Evolutionary conservation across 2,329 filamentous ascomycete genomes (phyloP).

Genomic region (Fusarium sororula): DNA sequence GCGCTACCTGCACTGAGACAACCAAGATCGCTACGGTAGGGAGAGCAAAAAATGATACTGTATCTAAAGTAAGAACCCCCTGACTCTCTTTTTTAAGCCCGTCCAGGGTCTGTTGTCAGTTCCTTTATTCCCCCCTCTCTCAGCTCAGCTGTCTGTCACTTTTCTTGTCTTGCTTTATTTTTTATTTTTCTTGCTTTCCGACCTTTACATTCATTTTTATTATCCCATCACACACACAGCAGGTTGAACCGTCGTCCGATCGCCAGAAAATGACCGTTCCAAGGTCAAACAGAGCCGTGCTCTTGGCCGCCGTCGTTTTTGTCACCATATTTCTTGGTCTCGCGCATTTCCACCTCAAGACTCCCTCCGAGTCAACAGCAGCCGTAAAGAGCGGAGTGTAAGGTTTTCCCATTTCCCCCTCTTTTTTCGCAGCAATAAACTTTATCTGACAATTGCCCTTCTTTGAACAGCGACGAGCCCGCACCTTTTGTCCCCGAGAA

Average conservation of each 20-base stretch:
- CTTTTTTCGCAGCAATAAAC: background rate
- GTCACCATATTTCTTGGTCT: conserved; percentile 25
- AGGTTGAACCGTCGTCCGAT: background rate
- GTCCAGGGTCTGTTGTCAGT: background rate
- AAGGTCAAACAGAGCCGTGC: conserved; percentile 21
- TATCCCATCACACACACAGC: background rate
- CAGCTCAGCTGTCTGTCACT: background rate
- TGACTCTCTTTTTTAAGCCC: too few relatives aligned
- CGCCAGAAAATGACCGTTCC: conserved; percentile 15
- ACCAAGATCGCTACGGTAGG: conserved; percentile 10
- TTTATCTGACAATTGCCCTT: background rate
- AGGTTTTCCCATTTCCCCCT: background rate
- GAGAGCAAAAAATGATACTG: background rate
- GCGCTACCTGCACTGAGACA: conserved; percentile 14
- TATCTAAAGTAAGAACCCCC: background rate
- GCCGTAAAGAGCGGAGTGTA: conserved; percentile 8
- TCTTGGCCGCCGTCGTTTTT: conserved; percentile 21
- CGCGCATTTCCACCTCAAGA: conserved; percentile 20
- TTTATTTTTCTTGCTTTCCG: background rate
- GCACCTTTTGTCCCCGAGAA: conserved; percentile 22
- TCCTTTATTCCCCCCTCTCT: conserved; percentile 1
- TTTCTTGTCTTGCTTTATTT: background rate
- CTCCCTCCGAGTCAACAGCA: conserved; percentile 6
- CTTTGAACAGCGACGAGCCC: conserved; percentile 1
- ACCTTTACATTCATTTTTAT: background rate